Evolutionary conservation across 176 grass and related monocot genomes (phyloP).

Genomic region (Bonia amplexicaulis): DNA sequence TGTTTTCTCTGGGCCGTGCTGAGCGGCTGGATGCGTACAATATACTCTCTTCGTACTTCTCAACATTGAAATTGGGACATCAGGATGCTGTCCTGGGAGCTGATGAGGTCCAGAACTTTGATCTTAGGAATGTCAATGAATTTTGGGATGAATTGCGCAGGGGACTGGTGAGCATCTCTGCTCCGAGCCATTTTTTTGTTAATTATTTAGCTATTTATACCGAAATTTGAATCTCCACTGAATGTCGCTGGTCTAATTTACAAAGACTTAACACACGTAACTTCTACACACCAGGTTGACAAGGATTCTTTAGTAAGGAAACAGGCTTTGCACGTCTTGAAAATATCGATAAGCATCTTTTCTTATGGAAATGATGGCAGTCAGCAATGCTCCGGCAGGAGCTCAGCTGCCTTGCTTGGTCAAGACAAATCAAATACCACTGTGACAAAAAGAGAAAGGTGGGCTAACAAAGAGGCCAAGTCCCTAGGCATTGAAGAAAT

Average conservation of each 20-base stretch:
- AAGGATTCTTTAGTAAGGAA: constrained; percentile 79
- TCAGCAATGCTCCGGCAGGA: constrained; percentile 39
- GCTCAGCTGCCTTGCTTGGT: constrained; percentile 16
- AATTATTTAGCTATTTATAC: constrained; percentile 6
- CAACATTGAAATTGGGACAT: constrained; percentile 33
- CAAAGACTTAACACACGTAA: neutral
- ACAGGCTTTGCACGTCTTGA: constrained; percentile 75
- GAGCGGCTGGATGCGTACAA: constrained; percentile 70
- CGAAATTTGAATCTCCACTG: neutral
- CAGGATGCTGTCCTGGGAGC: neutral
- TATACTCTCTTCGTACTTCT: constrained; percentile 65
- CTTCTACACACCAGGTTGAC: constrained; percentile 56
- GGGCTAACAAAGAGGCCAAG: constrained; percentile 72
- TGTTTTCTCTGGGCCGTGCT: constrained; percentile 53
- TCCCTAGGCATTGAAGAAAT: constrained; percentile 68
- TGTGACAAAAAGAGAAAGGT: constrained; percentile 79
- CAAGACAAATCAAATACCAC: constrained; percentile 14
- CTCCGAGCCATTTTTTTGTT: neutral
- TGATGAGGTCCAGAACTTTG: constrained; percentile 34
- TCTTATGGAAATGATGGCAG: constrained; percentile 19
- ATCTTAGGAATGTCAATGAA: constrained; percentile 47
- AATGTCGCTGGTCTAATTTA: neutral
- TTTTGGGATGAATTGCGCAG: constrained; percentile 80
- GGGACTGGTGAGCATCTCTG: constrained; percentile 64
- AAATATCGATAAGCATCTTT: constrained; percentile 60